Evolutionary conservation across 2,329 filamentous ascomycete genomes (phyloP), one percentile per base, ranked within the genome.

Genomic region (Diaporthe sp.): DNA sequence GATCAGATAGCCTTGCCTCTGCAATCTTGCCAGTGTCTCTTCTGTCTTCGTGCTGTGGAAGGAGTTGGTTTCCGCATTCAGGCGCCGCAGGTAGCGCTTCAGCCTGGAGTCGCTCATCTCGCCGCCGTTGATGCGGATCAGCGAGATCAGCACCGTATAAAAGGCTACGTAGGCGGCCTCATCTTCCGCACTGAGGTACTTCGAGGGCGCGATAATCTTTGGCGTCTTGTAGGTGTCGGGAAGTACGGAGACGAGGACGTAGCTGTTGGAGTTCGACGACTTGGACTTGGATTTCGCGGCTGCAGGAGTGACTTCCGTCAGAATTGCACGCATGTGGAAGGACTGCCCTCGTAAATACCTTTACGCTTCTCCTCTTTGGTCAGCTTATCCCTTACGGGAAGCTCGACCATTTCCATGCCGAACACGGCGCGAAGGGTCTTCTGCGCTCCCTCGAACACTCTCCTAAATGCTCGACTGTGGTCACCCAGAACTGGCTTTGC

Each of bases 351-450:
- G 13, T 8, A 42, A 85, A 76, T 85, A 92, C 93, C 94, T 88
- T 94, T 92, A 79, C 95, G 91, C 82, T 90, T 91, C 78, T 98
- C 94, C 76, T 92, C 92, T 46, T 98, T 85, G 0, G 95, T 95
- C 67, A 94, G 89, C 83, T 95, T 97, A 81, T 98, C 96, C 80
- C 90, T 91, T 1, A 90, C 87, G 0, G 97, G 95, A 68, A 98
- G 87, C 84, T 98, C 96, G 5, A 91, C 88, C 88, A 99, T 90
- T 82, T 96, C 90, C 95, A 98, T 98, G n/a, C 97, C 97, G 84
- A 98, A 98, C 1, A 92, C 89, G 2, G 86, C 85, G 65, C 89
- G 87, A 51, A 99, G 86, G 78, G 94, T 90, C 46, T 87, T 84
- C 83, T 99, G 96, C 57, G 96, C 95, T 55, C 90, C 87, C 0